A percentile compares a stretch with the other conserved stretches of the same genome.
Conservation (phyloP, 2,329 filamentous ascomycete genomes). For the Pseudogymnoascus sp. region DNA sequence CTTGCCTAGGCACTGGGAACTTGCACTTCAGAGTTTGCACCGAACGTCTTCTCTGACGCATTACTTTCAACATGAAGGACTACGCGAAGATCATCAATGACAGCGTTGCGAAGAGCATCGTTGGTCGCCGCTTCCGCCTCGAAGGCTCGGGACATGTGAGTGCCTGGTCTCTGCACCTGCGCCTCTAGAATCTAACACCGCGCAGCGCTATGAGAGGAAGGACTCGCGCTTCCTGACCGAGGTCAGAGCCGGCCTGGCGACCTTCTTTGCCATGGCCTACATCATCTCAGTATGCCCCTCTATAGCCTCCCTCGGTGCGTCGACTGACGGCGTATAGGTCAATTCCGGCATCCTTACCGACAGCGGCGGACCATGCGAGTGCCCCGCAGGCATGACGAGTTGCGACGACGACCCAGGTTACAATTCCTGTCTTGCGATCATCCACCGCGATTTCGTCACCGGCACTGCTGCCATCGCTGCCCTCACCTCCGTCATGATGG, state of each 20-base stretch:
- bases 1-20: not conserved
- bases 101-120: constrained; percentile 52
- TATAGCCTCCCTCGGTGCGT: constrained; percentile 22
- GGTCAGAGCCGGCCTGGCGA: constrained; percentile 72
- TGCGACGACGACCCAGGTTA: constrained; percentile 52
- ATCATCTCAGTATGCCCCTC: constrained; percentile 48
- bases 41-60: not conserved
- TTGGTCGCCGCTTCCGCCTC: constrained; percentile 69
- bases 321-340: constrained; percentile 39
- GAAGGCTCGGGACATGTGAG: constrained; percentile 76
- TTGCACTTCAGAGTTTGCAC: constrained; percentile 5
- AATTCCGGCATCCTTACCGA: constrained; percentile 48
- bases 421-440: constrained; percentile 47
- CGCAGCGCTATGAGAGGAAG: constrained; percentile 31
- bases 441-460: constrained; percentile 63
- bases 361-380: constrained; percentile 68
- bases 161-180: constrained; percentile 17
- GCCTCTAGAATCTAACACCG: constrained; percentile 10
- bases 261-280: constrained; percentile 60
- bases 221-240: constrained; percentile 75
- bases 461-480: constrained; percentile 77
- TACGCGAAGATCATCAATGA: constrained; percentile 37
- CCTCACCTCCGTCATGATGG: constrained; percentile 74
- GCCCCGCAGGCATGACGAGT: constrained; percentile 46
- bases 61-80: constrained; percentile 7